Evolutionary conservation across 305 asterid species (phyloP).

Genomic region (Vinca major): DNA sequence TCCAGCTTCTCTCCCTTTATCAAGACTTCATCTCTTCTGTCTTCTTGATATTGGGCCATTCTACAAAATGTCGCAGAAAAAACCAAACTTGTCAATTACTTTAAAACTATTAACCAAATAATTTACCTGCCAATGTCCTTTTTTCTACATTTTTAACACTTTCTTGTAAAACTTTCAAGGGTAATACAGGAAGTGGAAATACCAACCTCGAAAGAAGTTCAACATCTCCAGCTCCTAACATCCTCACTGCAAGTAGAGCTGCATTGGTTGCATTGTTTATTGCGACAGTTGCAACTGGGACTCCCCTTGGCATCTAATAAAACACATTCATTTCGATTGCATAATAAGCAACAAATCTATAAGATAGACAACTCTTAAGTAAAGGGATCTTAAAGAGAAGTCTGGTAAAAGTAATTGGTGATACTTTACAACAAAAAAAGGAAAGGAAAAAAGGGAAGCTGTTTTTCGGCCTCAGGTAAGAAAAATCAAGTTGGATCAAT

Average conservation of each 20-base stretch:
- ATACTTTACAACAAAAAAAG: no score
- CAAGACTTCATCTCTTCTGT: constrained; percentile 75
- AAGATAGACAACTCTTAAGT: neutral
- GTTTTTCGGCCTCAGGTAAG: neutral
- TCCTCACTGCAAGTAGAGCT: constrained; percentile 70
- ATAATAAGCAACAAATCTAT: neutral
- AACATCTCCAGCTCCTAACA: constrained; percentile 67
- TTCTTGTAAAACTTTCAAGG: no score
- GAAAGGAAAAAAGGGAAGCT: no score
- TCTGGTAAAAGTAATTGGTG: no score
- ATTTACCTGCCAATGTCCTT: neutral
- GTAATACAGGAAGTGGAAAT: constrained; percentile 4
- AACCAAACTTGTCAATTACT: neutral
- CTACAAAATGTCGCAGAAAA: constrained; percentile 22
- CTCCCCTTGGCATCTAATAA: constrained; percentile 89
- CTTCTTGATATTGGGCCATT: constrained; percentile 84
- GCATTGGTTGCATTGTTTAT: constrained; percentile 91
- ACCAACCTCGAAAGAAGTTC: constrained; percentile 65
- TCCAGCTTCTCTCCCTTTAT: constrained; percentile 62
- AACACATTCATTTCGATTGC: neutral
- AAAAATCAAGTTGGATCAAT: neutral
- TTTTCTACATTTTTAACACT: neutral
- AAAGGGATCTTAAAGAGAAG: neutral
- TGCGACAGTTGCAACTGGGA: constrained; percentile 92
- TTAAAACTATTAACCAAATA: no score